Conservation (phyloP, 2,329 filamentous ascomycete genomes). For the Aspergillus ochraceus region DNA sequence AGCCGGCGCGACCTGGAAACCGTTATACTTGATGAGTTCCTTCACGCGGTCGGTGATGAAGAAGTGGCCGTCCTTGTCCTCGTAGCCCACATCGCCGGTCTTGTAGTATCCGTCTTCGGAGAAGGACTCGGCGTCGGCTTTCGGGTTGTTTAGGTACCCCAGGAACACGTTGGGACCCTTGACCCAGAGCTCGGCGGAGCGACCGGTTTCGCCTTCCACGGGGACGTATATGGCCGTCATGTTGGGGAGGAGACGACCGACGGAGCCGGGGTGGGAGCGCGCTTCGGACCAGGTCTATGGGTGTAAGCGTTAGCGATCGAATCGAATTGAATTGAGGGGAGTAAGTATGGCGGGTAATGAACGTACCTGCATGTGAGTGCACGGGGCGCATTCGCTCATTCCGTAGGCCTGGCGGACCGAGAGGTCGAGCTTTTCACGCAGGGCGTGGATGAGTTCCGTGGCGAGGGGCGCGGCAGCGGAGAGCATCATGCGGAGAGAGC, state of each 20-base stretch:
- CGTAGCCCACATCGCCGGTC: constrained; percentile 74
- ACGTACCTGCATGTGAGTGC: constrained; percentile 15
- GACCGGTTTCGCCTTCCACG: constrained; percentile 5
- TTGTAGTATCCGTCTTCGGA: constrained; percentile 74
- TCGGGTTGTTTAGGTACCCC: constrained; percentile 71
- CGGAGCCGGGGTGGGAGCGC: constrained; percentile 8
- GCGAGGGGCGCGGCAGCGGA: constrained; percentile 15
- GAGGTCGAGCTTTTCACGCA: constrained; percentile 8
- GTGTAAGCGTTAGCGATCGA: neutral
- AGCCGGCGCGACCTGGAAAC: constrained; percentile 64
- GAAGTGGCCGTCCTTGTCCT: constrained; percentile 70
- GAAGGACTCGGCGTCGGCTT: constrained; percentile 66
- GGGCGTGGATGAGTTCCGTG: constrained; percentile 11
- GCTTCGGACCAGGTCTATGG: constrained; percentile 13
- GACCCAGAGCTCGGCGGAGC: constrained; percentile 58
- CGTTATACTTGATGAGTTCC: constrained; percentile 58
- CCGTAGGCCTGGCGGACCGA: constrained; percentile 16
- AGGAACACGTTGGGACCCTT: constrained; percentile 75
- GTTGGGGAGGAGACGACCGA: constrained; percentile 19
- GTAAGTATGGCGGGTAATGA: neutral
- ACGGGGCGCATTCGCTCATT: constrained; percentile 16
- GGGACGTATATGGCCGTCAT: constrained; percentile 12
- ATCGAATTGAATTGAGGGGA: neutral
- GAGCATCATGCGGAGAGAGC: constrained; percentile 13
- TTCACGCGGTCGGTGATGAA: constrained; percentile 79